Base-by-base conservation (phyloP, 345 rosid genomes). In the Theobroma cacao region DNA sequence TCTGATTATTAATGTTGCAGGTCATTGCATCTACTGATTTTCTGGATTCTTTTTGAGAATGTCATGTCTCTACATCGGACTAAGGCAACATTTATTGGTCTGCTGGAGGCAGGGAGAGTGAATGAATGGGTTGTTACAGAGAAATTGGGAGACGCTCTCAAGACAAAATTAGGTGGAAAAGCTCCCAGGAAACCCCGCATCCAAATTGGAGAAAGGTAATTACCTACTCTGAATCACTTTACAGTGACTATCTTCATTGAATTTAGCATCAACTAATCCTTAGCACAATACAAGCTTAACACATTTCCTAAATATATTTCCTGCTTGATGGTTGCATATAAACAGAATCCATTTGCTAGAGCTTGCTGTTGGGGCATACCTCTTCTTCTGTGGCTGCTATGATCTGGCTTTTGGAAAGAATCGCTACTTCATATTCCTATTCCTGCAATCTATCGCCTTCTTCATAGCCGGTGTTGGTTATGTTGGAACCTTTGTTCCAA, bases 61-160 rank as follows among this genome's bases (percentile, higher is more conserved):
- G 98, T 93, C n/a, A 91, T 95, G 97, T 91, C 97, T 0, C 82
- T 95, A 80, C 98, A 95, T 76, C 79, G 98, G 41, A 93, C 92
- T 5, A 95, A 89, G 88, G 98, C 95, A 13, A 90, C 97, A 20
- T 87, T 95, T 34, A 90, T 93, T 30, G 99, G 99, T 26, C 81
- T 95, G 84, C 71, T 95, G 14, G 98, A 95, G 82, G 89, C 89
- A 2, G 91, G 99, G 18, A 86, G 96, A 82, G 97, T 87, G 14
- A 93, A 95, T 38, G 99, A 95, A 86, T 95, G 99, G 99, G 87
- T 93, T 63, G 99, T 95, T 30, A 95, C 99, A 1, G 93, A 93
- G 84, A 95, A 95, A 45, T 74, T 92, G 59, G 99, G 99, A 1
- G 98, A 93, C 71, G 90, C 84, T 38, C 81, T 91, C 72, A 91